phyloP scores from a whole-genome alignment of 2,329 filamentous ascomycete genomes.

The Simplicillium aogashimaense region DNA sequence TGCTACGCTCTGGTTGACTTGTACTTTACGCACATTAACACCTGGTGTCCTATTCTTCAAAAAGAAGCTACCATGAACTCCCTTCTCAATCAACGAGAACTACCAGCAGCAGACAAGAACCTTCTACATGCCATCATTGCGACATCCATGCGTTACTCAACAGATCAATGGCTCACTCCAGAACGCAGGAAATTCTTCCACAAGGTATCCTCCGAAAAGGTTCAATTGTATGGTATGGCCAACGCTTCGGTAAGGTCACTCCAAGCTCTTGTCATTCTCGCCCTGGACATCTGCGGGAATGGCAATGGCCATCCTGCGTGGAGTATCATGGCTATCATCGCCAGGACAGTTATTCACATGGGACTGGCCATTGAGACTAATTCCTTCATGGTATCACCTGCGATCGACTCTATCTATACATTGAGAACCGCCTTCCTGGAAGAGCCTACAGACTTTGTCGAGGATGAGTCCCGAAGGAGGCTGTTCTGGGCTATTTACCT shows the following conservation, averaged over 20 bases:
- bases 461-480: conserved; percentile 76
- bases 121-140: conserved; percentile 83
- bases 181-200: conserved; percentile 68
- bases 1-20: conserved; percentile 64
- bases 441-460: conserved; percentile 75
- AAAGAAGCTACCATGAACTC: conserved; percentile 71
- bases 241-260: conserved; percentile 82
- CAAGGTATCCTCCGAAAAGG: conserved; percentile 72
- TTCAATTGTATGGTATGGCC: conserved; percentile 78
- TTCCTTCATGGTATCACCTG: conserved; percentile 67
- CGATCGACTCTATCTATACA: conserved; percentile 81
- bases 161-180: conserved; percentile 63
- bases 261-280: conserved; percentile 79
- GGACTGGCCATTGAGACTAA: conserved; percentile 76
- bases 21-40: conserved; percentile 73
- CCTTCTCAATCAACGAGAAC: conserved; percentile 65
- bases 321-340: conserved; percentile 85
- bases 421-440: conserved; percentile 76
- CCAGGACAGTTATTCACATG: conserved; percentile 78
- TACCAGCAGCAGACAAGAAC: conserved; percentile 75
- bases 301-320: conserved; percentile 87
- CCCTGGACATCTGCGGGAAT: conserved; percentile 73
- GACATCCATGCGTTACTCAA: conserved; percentile 76
- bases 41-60: conserved; percentile 86
- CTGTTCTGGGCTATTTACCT: conserved; percentile 94